Evolutionary conservation across 2,329 filamentous ascomycete genomes (phyloP), one percentile per base, ranked within the genome.

Genomic region (Stenocarpella maydis): DNA sequence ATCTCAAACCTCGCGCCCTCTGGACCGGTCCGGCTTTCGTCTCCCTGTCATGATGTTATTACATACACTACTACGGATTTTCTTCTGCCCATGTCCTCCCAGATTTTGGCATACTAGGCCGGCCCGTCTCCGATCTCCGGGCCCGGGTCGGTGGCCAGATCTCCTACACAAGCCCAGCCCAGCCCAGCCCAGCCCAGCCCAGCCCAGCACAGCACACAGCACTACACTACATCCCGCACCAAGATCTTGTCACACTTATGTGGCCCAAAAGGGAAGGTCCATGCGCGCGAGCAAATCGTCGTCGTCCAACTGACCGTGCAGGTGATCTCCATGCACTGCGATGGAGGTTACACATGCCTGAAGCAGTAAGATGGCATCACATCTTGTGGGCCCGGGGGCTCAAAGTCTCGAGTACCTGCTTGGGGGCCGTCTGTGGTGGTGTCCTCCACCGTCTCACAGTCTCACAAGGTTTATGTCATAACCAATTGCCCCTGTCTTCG

Each of bases 251-350:
- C 37, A 26, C 58, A 47, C 17, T 26, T 21, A 24, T 31, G 37
- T 64, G 41, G 37, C 69, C 66, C 10, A 69, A 71, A 69, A 34
- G 19, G 69, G 69, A 63, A 71, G 69, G 69, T 71, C 67, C 61
- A 71, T 58, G 69, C 69, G 67, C n/a, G 31, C 6, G 43, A 49
- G 65, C 45, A 58, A 39, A 26, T 37, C 14, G 34, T 58, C 14
- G 34, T 58, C 34, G 52, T 55, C 21, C 31, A 34, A 37, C 47
- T 37, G 47, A 7, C n/a, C 24, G 58, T 63, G 58, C 58, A 63
- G 58, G 43, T 63, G 58, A 63, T 37, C 58, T 63, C 28, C 37
- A 31, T 63, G 28, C 28, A 26, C 58, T 47, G 41, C 58, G 43
- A 49, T 4, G 43, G 49, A 49, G 58, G 58, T 63, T 63, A 63